Evolutionary conservation across 1,139 yeast species (phyloP).

Genomic region (Kodamaea ohmeri): DNA sequence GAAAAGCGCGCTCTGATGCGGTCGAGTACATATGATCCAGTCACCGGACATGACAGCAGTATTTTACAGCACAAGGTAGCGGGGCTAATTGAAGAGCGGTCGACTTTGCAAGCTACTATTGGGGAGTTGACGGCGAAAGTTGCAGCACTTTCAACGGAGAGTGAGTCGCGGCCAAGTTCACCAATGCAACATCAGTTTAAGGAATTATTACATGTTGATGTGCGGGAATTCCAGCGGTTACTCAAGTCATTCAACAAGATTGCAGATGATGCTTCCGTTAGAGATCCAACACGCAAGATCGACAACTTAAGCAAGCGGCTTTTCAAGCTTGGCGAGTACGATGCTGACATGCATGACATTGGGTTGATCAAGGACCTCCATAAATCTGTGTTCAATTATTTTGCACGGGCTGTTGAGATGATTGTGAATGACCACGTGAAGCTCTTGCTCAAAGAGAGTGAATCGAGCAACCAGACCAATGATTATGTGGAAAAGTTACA

Average conservation of each 20-base stretch:
- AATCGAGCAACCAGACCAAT: slow-evolving; percentile 16
- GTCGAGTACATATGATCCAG: slow-evolving; percentile 14
- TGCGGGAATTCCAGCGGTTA: slow-evolving; percentile 40
- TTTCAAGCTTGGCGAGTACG: slow-evolving; percentile 12
- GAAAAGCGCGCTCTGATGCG: not conserved
- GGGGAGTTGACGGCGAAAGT: slow-evolving; percentile 33
- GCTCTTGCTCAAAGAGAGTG: slow-evolving; percentile 36
- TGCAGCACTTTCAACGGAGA: slow-evolving; percentile 21
- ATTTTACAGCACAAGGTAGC: slow-evolving; percentile 43
- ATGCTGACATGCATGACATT: slow-evolving; percentile 25
- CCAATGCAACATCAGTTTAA: slow-evolving; percentile 37
- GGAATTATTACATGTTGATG: slow-evolving; percentile 38
- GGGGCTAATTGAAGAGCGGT: slow-evolving; percentile 37
- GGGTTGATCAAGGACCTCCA: slow-evolving; percentile 44
- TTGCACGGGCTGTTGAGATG: slow-evolving; percentile 57
- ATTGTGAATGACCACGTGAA: slow-evolving; percentile 56
- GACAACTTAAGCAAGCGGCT: slow-evolving; percentile 33
- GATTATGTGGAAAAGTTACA: slow-evolving; percentile 31
- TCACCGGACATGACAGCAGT: slow-evolving; percentile 45
- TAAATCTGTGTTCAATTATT: slow-evolving; percentile 54
- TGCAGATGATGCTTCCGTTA: slow-evolving; percentile 56
- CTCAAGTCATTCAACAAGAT: slow-evolving; percentile 51
- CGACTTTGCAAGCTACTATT: slow-evolving; percentile 30
- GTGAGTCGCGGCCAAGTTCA: slow-evolving; percentile 12
- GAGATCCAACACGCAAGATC: slow-evolving; percentile 54